Base-by-base conservation (phyloP, 2,329 filamentous ascomycete species). In the Aspergillus clavatus region DNA sequence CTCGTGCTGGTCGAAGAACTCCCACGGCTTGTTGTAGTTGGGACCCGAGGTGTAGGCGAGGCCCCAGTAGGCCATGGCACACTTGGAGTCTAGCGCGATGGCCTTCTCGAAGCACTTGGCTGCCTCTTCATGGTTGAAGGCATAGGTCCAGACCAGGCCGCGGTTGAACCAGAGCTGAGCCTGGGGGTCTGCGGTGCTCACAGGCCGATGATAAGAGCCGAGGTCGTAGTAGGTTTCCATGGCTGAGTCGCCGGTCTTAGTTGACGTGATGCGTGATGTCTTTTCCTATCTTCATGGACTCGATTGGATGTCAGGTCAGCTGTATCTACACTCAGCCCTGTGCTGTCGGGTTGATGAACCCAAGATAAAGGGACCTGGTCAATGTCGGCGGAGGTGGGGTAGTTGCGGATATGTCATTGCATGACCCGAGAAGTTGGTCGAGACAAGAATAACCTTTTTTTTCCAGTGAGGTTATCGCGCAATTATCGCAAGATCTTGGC, bases 11-110 rank as follows among this genome's bases (percentile, higher is more conserved):
- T 85, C 83, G 52, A 89, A 88, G 19, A 80, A 74, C 22, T 80
- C 77, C 87, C 87, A 89, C 0, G 86, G 82, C 58, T 89, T 88
- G 69, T 90, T 87, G 64, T 86, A 84, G 58, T 91, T 89, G 3
- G 87, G 86, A 0, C 86, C 87, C 0, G 86, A 68, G 1, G 82
- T 73, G 60, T 86, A 89, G 0, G 86, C 66, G 4, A 70, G 52
- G 1, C 68, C 68, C 68, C 68, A 71, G 46, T 69, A 64, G 6
- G 68, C 68, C 57, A 71, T 66, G 1, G 66, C 61, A 46, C 65
- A 71, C 12, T 47, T 46, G 7, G 55, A 53, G 51, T 71, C 68
- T 39, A 61, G 38, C 1, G 49, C 42, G 27, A 69, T 62, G 10
- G 63, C 66, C 14, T 59, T 58, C 36, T 66, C 47, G 52, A 70